phyloP scores from a whole-genome alignment of 129 eudicot genomes.

The Escallonia rubra region DNA sequence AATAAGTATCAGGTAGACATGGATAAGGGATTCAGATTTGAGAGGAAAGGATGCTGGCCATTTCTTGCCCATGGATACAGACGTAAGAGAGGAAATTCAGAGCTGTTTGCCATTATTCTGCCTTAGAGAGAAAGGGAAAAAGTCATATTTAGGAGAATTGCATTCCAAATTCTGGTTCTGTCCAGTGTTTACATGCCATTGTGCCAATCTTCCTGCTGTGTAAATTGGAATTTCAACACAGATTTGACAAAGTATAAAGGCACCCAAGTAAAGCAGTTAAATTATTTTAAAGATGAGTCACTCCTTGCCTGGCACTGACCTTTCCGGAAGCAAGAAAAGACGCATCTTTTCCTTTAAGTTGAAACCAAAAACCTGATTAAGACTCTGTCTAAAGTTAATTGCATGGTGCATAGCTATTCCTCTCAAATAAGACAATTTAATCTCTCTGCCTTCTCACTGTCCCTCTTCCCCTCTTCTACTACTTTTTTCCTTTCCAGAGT shows the following conservation, averaged over 20 bases:
- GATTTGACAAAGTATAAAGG: slow-evolving; percentile 8
- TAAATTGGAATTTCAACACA: background rate
- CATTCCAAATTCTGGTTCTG: background rate
- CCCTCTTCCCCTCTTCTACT: no score
- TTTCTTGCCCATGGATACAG: background rate
- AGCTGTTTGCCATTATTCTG: background rate
- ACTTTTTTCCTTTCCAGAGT: no score
- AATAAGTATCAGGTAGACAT: background rate
- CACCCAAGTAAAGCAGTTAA: background rate
- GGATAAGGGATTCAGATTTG: background rate
- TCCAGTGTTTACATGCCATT: background rate
- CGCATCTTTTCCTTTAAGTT: background rate
- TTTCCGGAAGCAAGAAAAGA: background rate
- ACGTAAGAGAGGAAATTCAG: background rate
- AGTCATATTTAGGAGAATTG: slow-evolving; percentile 1
- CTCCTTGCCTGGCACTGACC: background rate
- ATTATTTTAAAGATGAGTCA: slow-evolving; percentile 2
- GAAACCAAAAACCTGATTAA: background rate
- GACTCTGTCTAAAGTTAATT: background rate
- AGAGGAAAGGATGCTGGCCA: background rate
- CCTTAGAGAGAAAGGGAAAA: background rate
- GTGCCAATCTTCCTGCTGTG: background rate
- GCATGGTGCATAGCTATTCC: background rate
- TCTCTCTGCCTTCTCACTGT: background rate
- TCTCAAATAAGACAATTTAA: background rate